Percentiles rank a stretch among this genome's conserved stretches.
phyloP scores from a whole-genome alignment of 148 eudicot species.

The Vaccinium myrtillus region DNA sequence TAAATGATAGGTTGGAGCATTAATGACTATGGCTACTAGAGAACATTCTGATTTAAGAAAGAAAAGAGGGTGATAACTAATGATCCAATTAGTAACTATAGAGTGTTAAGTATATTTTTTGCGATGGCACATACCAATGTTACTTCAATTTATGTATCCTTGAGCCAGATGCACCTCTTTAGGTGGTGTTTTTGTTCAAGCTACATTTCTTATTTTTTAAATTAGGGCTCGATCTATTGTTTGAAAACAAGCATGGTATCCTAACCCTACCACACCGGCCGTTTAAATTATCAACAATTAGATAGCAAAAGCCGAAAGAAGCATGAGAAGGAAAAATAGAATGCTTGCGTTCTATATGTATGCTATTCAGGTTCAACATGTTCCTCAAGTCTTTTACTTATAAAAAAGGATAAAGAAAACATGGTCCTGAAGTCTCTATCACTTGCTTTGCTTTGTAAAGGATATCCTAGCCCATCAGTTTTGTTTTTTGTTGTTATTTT shows the following conservation, averaged over 20 bases:
- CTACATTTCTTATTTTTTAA: neutral
- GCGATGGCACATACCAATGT: neutral
- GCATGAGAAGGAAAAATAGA: neutral
- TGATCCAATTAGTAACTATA: neutral
- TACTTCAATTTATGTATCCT: neutral
- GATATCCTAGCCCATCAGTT: neutral
- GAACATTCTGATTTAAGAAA: neutral
- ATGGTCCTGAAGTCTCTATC: neutral
- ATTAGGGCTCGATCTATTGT: neutral
- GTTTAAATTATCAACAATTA: neutral
- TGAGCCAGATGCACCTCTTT: neutral
- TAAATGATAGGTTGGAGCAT: neutral
- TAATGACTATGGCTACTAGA: neutral
- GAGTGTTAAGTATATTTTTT: neutral
- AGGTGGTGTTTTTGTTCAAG: neutral
- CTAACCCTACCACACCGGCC: neutral
- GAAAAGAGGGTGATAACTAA: neutral
- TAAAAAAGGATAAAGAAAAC: neutral
- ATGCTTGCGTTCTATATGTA: neutral
- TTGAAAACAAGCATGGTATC: neutral
- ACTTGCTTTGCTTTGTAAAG: constrained; percentile 1
- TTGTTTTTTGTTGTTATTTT: neutral
- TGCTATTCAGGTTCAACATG: neutral
- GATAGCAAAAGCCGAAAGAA: neutral
- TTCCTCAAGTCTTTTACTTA: neutral